Percentiles rank a stretch among this genome's conserved stretches.
Evolutionary conservation across 768 basidiomycete genomes (phyloP).

Genomic region (Trichaptum fuscoviolaceum): DNA sequence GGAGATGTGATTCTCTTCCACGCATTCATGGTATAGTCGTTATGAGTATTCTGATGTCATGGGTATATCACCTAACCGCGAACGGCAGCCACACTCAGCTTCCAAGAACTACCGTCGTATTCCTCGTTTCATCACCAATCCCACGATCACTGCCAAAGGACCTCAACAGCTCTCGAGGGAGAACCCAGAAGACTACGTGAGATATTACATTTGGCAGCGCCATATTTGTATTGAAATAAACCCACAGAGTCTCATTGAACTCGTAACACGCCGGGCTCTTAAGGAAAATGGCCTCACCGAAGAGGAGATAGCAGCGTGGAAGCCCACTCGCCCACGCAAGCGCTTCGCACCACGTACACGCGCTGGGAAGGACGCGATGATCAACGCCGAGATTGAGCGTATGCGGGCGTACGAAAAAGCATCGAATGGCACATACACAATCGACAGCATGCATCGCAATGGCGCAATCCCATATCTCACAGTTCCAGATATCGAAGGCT

Average conservation of each 20-base stretch:
- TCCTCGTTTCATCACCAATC: constrained; percentile 61
- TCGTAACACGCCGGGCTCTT: constrained; percentile 27
- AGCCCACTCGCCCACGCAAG: constrained; percentile 16
- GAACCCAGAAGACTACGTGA: constrained; percentile 37
- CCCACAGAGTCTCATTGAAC: constrained; percentile 26
- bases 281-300: constrained; percentile 20
- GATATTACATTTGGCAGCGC: too few species aligned
- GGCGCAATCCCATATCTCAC: constrained; percentile 21
- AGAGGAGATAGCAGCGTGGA: constrained; percentile 15
- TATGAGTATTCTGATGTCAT: constrained; percentile 55
- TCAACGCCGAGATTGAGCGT: constrained; percentile 20
- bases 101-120: constrained; percentile 52
- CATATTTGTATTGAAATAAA: too few species aligned
- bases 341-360: constrained; percentile 21
- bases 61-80: neutral
- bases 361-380: constrained; percentile 22
- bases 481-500: constrained; percentile 5
- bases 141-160: constrained; percentile 48
- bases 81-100: constrained; percentile 40
- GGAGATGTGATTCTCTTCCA: constrained; percentile 65
- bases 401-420: constrained; percentile 21
- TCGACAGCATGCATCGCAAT: constrained; percentile 24
- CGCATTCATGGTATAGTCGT: constrained; percentile 55
- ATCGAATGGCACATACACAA: constrained; percentile 14
- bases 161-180: constrained; percentile 49